Percentiles rank a stretch among this genome's conserved stretches.
Evolutionary conservation across 805 yeast genomes (phyloP).

Genomic region (Myxozyma lipomycoides): DNA sequence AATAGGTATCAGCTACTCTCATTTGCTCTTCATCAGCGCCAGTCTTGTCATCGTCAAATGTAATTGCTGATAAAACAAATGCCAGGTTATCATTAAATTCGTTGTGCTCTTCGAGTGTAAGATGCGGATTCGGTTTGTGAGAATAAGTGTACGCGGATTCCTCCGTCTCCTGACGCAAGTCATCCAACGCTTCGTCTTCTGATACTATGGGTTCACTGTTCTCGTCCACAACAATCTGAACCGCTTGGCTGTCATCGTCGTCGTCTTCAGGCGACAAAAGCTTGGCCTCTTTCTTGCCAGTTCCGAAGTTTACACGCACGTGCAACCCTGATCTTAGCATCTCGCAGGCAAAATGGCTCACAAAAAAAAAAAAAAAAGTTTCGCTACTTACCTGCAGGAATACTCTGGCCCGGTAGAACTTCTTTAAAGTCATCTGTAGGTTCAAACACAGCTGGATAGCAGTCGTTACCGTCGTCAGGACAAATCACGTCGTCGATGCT

Average conservation of each 20-base stretch:
- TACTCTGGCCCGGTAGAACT: constrained; percentile 64
- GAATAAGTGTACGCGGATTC: constrained; percentile 15
- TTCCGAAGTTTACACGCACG: constrained; percentile 68
- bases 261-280: constrained; percentile 41
- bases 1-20: background rate
- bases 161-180: constrained; percentile 3
- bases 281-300: constrained; percentile 67
- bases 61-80: constrained; percentile 5
- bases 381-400: constrained; percentile 52
- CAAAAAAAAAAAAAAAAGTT: no score
- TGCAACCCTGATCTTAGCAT: constrained; percentile 52
- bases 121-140: constrained; percentile 26
- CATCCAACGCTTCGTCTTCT: background rate
- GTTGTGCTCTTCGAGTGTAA: constrained; percentile 17
- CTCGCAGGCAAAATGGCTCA: background rate
- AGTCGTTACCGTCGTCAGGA: constrained; percentile 8
- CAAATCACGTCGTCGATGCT: constrained; percentile 15
- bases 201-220: background rate
- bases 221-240: background rate
- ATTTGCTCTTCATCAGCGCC: background rate
- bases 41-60: background rate
- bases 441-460: constrained; percentile 43
- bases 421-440: constrained; percentile 68
- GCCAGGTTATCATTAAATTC: constrained; percentile 16
- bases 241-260: constrained; percentile 21